Evolutionary conservation across 177 flowering plant species (phyloP).

Genomic region (Vitis hybrid): DNA sequence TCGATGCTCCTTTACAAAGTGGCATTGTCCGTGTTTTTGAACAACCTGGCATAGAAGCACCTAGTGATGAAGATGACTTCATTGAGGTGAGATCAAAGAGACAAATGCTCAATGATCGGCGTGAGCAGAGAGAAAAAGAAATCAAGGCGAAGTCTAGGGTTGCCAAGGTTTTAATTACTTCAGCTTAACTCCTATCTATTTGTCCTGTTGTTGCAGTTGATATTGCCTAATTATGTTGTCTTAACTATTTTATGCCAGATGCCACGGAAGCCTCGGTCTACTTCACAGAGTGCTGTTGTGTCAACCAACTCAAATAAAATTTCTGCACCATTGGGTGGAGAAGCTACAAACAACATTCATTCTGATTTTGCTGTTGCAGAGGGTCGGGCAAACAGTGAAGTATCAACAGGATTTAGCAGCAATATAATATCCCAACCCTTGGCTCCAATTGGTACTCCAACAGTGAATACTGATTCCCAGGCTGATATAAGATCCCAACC

Average conservation of each 20-base stretch:
- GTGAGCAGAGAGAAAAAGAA: constrained; percentile 92
- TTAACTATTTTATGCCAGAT: constrained; percentile 36
- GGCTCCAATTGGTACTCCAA: constrained; percentile 86
- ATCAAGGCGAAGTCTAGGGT: constrained; percentile 68
- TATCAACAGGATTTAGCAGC: constrained; percentile 39
- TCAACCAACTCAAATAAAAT: constrained; percentile 38
- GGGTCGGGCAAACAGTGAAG: constrained; percentile 35
- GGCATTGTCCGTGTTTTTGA: constrained; percentile 86
- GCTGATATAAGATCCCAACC: constrained; percentile 41
- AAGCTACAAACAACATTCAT: constrained; percentile 26
- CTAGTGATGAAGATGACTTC: constrained; percentile 98
- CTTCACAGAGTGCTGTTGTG: constrained; percentile 30
- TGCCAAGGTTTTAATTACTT: constrained; percentile 47
- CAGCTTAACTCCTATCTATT: neutral
- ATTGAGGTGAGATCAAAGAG: constrained; percentile 97
- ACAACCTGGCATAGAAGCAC: constrained; percentile 93
- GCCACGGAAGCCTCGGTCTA: constrained; percentile 48
- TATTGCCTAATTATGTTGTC: constrained; percentile 2
- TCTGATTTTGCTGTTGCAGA: constrained; percentile 37
- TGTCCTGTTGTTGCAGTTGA: neutral
- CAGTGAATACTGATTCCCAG: constrained; percentile 45
- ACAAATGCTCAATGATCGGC: constrained; percentile 93
- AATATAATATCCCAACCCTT: constrained; percentile 46
- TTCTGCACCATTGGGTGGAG: constrained; percentile 32
- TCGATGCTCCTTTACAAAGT: constrained; percentile 86